phyloP scores from a whole-genome alignment of 208 protist genomes.

The Entamoeba dispar region DNA sequence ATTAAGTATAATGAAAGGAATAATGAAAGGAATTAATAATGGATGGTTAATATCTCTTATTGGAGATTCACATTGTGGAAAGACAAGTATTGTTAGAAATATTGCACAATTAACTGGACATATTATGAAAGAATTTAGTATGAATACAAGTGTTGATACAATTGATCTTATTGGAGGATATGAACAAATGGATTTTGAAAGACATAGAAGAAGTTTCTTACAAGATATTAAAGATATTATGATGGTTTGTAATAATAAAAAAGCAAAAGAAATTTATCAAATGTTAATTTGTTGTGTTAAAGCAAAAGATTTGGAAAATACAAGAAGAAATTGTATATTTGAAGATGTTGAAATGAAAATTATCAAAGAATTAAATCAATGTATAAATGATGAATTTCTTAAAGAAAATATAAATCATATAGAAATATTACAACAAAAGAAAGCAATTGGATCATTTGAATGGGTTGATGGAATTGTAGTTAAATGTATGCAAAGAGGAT shows the following conservation, averaged over 20 bases:
- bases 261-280: not conserved
- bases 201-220: not conserved
- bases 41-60: not conserved
- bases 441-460: slow-evolving; percentile 74
- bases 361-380: not conserved
- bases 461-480: slow-evolving; percentile 94
- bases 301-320: not conserved
- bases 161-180: slow-evolving; percentile 94
- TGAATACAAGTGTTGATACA: slow-evolving; percentile 87
- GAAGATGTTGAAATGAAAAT: not conserved
- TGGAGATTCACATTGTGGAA: not conserved
- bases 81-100: not conserved
- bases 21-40: slow-evolving; percentile 24
- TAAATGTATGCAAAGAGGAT: slow-evolving; percentile 56
- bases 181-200: slow-evolving; percentile 76
- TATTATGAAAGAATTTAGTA: slow-evolving; percentile 70
- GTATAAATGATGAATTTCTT: not conserved
- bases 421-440: not conserved
- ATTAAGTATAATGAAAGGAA: slow-evolving; percentile 23
- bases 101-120: slow-evolving; percentile 63
- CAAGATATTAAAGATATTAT: not conserved
- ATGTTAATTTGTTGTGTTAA: not conserved
- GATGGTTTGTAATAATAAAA: not conserved
- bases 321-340: not conserved
- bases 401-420: not conserved